Evolutionary conservation across 2,329 filamentous ascomycete species (phyloP), one percentile per base, ranked within the genome.

Genomic region (Fusarium zealandicum): DNA sequence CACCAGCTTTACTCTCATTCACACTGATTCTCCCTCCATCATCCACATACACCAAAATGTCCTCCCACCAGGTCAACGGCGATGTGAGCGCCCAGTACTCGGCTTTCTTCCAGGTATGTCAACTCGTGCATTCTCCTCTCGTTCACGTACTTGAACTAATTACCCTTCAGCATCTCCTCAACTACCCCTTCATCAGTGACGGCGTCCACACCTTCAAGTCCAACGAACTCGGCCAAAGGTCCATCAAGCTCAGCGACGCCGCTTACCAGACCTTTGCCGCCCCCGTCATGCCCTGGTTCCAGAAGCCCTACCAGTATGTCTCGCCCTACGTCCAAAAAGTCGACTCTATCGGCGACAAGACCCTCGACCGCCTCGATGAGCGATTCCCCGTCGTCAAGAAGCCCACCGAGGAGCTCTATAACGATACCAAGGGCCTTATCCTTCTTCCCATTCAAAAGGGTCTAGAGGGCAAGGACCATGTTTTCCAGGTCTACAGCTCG

Each of bases 101-200:
- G 41, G 79, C 78, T 50, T 82, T 82, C 67, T 47, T 83, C 49
- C 74, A 80, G 69, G 80, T 82, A 75, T 31, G 73, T 54, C 10
- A 46, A 11, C 6, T 7, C 6, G n/a, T n/a, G 18, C 31, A 25
- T 35, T 18, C 13, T 32, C 8, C 10, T 10, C 16, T 9, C 33
- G 10, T 0, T 13, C 14, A 5, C 25, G 14, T 18, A 55, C 51
- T 17, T 16, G 7, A n/a, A 6, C 16, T 31, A 51, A 41, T 38
- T 30, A 33, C 66, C 35, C 30, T 6, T 27, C 28, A 96, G 91
- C 93, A 97, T 72, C 82, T 97, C 60, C 82, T 87, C 66, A 88
- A 88, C 63, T 96, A 96, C 76, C 93, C 93, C 33, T 76, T 96
- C 63, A 84, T 97, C 71, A 85, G 85, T 70, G 92, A 96, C 74